Evolutionary conservation across 2,329 filamentous ascomycete species (phyloP), one percentile per base, ranked within the genome.

Genomic region (Alternaria postmessia): DNA sequence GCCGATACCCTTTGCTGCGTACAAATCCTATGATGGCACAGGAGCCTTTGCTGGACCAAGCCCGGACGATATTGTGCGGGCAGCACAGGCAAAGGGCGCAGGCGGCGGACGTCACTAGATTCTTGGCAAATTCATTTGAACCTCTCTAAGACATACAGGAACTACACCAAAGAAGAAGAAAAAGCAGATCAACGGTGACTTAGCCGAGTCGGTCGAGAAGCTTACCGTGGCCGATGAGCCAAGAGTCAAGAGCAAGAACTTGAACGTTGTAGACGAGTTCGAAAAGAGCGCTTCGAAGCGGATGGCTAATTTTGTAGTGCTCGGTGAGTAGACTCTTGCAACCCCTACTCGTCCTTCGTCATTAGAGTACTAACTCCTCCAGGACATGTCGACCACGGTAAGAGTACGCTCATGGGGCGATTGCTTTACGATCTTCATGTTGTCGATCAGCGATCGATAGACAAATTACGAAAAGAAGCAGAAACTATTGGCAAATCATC

Each of bases 331-430:
- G 8, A 44, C 5, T 11, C 2, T 8, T 42, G 20, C 20, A 24
- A 3, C 6, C 7, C 7, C 12, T 42, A 5, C 1, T 11, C 39
- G 7, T 24, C 3, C 20, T 24, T 24, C 11, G 11, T 42, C 12
- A 7, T 24, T 16, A 24, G 12, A 1, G 14, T 20, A 26, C 7
- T 8, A 11, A n/a, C 20, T 12, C 51, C 4, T 59, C 14, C 4
- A 8, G 93, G 95, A 14, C 95, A 99, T 76, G 95, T 99, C 56
- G 95, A 99, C 78, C 94, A 96, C 53, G 95, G 95, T 53, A 99
- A 99, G 80, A 97, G 93, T 76, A 99, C 95, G 6, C 85, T 99
- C 38, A 98, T 99, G 94, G 95, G 94, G 0, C 89, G 95, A n/a
- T 80, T 99, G 28, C 82, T 99, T 5, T 89, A 94, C 42, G 95